Conservation (phyloP, 208 protist genomes). For the Wallacemonas collosoma region DNA sequence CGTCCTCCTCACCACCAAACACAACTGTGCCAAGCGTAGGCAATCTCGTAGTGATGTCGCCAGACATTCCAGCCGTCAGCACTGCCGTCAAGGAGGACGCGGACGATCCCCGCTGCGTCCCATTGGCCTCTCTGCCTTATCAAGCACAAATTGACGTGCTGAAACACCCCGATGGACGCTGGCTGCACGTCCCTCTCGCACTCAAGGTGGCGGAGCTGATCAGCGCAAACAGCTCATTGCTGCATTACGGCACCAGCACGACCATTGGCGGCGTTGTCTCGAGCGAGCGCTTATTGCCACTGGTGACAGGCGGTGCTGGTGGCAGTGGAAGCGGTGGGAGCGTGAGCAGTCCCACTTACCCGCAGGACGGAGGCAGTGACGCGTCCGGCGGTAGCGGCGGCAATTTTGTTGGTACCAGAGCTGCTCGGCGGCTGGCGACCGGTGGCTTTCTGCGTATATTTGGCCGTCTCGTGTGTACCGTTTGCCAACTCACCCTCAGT, state of each 20-base stretch:
- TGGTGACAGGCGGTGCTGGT: background rate
- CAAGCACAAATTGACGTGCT: constrained; percentile 34
- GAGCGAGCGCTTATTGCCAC: background rate
- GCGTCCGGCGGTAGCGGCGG: constrained; percentile 18
- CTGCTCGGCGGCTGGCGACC: constrained; percentile 21
- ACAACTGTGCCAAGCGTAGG: background rate
- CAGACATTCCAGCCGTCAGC: background rate
- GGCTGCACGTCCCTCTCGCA: constrained; percentile 75
- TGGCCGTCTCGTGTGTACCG: constrained; percentile 68
- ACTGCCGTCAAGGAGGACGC: background rate
- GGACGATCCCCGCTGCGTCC: background rate
- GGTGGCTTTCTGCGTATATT: constrained; percentile 85
- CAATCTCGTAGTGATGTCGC: background rate
- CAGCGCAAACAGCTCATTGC: constrained; percentile 40
- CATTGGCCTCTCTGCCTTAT: constrained; percentile 1
- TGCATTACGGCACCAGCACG: constrained; percentile 60
- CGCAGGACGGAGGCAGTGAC: constrained; percentile 9
- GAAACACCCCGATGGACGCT: constrained; percentile 61
- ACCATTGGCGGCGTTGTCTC: constrained; percentile 10
- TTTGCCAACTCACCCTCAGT: constrained; percentile 66
- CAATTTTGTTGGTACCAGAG: background rate
- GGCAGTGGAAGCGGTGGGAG: background rate
- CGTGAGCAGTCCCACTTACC: background rate
- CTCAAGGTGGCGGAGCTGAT: constrained; percentile 67
- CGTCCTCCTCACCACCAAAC: no score